A percentile compares a stretch with the other conserved stretches of the same genome.
These are phyloP conservation scores for Vitis rupestris DNA, from an alignment of 164 flowering plant genomes.

Conservation along the genomic window DNA sequence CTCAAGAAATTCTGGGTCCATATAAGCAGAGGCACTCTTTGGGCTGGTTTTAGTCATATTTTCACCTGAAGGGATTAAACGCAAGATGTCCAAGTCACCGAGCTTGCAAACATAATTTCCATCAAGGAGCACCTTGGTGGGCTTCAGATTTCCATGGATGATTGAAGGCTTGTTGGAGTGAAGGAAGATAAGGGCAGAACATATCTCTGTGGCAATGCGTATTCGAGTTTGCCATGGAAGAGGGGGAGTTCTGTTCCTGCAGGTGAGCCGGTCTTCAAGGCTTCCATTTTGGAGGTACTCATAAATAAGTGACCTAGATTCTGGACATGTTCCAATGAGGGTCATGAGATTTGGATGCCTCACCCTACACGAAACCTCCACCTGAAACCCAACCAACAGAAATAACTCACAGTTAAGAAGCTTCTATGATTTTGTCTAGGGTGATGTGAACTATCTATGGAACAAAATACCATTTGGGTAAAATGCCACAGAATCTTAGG, in stretches of 20 bases:
- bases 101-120: slow-evolving; percentile 49
- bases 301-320: slow-evolving; percentile 53
- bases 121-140: slow-evolving; percentile 64
- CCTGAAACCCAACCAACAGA: slow-evolving; percentile 40
- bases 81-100: slow-evolving; percentile 43
- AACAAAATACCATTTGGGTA: no score
- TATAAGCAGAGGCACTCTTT: slow-evolving; percentile 19
- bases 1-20: slow-evolving; percentile 44
- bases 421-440: no score
- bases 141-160: slow-evolving; percentile 60
- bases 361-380: slow-evolving; percentile 54
- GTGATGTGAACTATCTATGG: no score
- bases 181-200: slow-evolving; percentile 62
- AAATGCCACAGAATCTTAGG: no score
- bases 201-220: slow-evolving; percentile 51
- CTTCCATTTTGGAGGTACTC: slow-evolving; percentile 64
- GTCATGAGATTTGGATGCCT: slow-evolving; percentile 72
- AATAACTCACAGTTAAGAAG: neutral
- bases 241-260: slow-evolving; percentile 34
- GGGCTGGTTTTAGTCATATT: slow-evolving; percentile 1
- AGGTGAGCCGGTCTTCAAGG: slow-evolving; percentile 56
- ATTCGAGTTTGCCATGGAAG: slow-evolving; percentile 64
- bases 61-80: slow-evolving; percentile 23
- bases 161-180: slow-evolving; percentile 45
- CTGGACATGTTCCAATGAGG: slow-evolving; percentile 61